A percentile compares a stretch with the other conserved stretches of the same genome.
Evolutionary conservation across 169 alveolate genomes (phyloP).

Genomic region (Plasmodium knowlesi): DNA sequence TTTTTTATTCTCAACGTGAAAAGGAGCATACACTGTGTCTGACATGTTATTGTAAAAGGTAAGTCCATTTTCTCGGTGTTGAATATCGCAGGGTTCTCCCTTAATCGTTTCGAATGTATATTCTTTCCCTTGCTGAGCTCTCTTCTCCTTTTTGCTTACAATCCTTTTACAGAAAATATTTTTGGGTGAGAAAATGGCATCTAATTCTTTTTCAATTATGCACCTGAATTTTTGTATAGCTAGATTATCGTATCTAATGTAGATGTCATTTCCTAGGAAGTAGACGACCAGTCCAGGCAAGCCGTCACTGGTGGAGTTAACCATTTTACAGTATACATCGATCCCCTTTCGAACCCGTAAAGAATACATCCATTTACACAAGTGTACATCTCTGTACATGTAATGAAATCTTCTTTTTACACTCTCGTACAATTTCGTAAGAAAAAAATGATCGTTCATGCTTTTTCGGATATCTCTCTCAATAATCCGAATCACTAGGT

Average conservation of each 20-base stretch:
- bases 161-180: constrained; percentile 45
- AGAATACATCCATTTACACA: constrained; percentile 36
- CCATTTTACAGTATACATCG: constrained; percentile 22
- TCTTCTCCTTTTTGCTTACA: constrained; percentile 47
- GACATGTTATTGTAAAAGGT: constrained; percentile 23
- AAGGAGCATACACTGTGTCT: constrained; percentile 6
- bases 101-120: constrained; percentile 34
- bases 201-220: constrained; percentile 37
- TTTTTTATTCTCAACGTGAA: constrained; percentile 39
- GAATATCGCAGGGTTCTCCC: constrained; percentile 29
- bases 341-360: constrained; percentile 14
- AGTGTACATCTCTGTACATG: constrained; percentile 13
- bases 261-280: constrained; percentile 2
- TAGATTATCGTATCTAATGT: constrained; percentile 53
- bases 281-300: constrained; percentile 36
- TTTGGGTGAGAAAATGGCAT: constrained; percentile 23
- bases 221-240: constrained; percentile 36
- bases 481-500: constrained; percentile 29
- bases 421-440: constrained; percentile 33
- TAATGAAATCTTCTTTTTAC: constrained; percentile 49
- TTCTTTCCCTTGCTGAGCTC: constrained; percentile 69
- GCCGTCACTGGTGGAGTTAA: constrained; percentile 20
- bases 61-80: constrained; percentile 21
- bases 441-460: constrained; percentile 34
- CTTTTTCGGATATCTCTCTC: constrained; percentile 25